Conservation (phyloP, 345 rosid species). For the Clarkia xantiana region DNA sequence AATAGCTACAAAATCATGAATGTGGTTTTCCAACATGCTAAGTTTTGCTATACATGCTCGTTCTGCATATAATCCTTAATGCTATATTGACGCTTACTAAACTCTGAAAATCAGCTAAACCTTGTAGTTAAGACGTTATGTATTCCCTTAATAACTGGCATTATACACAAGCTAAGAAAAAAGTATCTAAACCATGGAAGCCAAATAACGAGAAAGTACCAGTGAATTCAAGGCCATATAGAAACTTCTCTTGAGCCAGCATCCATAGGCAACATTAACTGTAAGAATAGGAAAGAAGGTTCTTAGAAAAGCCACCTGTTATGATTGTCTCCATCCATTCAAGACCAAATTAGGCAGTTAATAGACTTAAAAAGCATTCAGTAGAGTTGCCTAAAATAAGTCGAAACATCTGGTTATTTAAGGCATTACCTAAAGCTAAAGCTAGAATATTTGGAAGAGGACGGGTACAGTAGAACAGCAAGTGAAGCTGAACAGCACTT, state of each 20-base stretch:
- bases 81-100: no score
- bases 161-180: no score
- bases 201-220: conserved; percentile 27
- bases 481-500: conserved; percentile 76
- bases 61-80: no score
- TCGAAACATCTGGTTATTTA: no score
- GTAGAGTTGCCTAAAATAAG: no score
- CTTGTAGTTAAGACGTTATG: no score
- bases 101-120: no score
- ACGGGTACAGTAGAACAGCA: conserved; percentile 87
- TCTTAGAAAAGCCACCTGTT: not conserved
- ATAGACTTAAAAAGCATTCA: not conserved
- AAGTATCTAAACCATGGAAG: not conserved
- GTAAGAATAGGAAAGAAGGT: conserved; percentile 18
- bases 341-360: not conserved
- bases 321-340: no score
- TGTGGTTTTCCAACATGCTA: no score
- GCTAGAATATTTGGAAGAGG: conserved; percentile 86
- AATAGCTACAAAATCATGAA: no score
- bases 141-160: no score
- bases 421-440: conserved; percentile 72
- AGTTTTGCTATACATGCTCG: no score
- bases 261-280: conserved; percentile 79
- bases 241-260: conserved; percentile 51
- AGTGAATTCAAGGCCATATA: conserved; percentile 64